phyloP scores from a whole-genome alignment of 140 eudicot species.

The Artemisia princeps region DNA sequence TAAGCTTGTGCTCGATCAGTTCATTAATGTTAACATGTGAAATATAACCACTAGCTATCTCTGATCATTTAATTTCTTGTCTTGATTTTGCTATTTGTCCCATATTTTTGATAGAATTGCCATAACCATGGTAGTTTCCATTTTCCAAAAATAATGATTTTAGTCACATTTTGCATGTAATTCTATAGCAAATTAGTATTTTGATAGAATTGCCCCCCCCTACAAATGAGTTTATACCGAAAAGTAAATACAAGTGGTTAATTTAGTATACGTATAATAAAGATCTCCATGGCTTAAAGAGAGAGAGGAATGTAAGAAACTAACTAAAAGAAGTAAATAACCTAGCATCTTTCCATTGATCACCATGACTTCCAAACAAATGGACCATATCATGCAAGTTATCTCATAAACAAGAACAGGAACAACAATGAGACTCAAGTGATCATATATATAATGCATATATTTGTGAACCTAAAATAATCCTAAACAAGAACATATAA shows the following conservation, averaged over 20 bases:
- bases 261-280: too few species aligned
- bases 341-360: too few species aligned
- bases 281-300: too few species aligned
- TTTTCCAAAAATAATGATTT: neutral
- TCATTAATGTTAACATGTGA: too few species aligned
- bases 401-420: constrained; percentile 4
- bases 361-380: neutral
- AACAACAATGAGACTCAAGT: neutral
- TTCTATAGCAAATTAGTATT: neutral
- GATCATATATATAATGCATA: neutral
- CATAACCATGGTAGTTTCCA: neutral
- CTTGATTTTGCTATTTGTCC: neutral
- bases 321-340: too few species aligned
- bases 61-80: too few species aligned
- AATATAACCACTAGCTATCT: too few species aligned
- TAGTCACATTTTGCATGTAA: neutral
- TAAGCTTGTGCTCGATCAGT: too few species aligned
- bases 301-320: too few species aligned
- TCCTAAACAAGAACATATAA: constrained; percentile 6
- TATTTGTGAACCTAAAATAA: constrained; percentile 4
- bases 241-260: too few species aligned
- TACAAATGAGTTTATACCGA: too few species aligned
- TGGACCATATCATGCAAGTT: constrained; percentile 7
- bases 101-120: neutral
- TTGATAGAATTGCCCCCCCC: too few species aligned